Conservation (phyloP, 2,329 filamentous ascomycete species). For the Cytospora piceicola region DNA sequence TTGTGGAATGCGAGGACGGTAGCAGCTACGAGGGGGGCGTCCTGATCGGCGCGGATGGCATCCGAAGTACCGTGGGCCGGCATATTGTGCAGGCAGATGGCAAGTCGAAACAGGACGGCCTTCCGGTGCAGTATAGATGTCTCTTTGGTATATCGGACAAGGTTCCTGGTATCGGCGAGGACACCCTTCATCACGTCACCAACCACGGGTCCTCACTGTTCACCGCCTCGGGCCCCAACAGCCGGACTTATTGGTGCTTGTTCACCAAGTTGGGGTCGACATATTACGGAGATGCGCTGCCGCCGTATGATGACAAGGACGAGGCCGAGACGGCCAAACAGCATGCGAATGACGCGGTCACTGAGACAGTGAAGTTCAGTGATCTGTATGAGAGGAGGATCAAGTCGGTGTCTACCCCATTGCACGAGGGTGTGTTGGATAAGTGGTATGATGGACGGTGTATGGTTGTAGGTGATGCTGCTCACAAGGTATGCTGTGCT, state of each 20-base stretch:
- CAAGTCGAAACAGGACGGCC: background rate
- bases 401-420: constrained; percentile 38
- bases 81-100: constrained; percentile 32
- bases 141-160: constrained; percentile 33
- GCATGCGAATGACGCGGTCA: constrained; percentile 24
- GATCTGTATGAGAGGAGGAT: constrained; percentile 26
- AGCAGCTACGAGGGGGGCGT: constrained; percentile 29
- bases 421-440: constrained; percentile 42
- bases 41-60: constrained; percentile 31
- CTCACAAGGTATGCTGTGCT: constrained; percentile 39
- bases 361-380: constrained; percentile 28
- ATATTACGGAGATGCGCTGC: constrained; percentile 28
- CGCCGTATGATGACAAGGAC: constrained; percentile 31
- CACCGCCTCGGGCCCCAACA: constrained; percentile 25
- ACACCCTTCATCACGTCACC: constrained; percentile 15
- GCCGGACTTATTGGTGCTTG: constrained; percentile 33
- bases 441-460: constrained; percentile 41
- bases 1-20: constrained; percentile 27
- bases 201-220: constrained; percentile 23
- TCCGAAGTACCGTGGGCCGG: constrained; percentile 24
- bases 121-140: constrained; percentile 26
- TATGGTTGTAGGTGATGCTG: constrained; percentile 40
- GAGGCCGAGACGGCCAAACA: constrained; percentile 9
- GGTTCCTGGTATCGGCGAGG: constrained; percentile 14
- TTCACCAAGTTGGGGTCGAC: constrained; percentile 25